Evolutionary conservation across 1,139 yeast genomes (phyloP).

Genomic region (Debaryomyces psychrophilus): DNA sequence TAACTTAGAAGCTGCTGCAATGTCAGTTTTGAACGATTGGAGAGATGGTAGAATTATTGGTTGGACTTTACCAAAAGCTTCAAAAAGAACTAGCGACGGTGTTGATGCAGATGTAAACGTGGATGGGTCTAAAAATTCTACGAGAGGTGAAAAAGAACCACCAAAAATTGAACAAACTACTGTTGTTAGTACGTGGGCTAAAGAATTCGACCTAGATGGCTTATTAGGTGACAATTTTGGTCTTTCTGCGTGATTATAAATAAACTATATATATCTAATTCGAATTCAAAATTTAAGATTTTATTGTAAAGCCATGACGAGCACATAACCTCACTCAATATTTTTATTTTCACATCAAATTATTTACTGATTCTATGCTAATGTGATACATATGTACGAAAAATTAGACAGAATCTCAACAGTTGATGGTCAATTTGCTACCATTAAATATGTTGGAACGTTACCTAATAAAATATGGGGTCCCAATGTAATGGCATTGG

Average conservation of each 20-base stretch:
- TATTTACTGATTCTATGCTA: conserved; percentile 1
- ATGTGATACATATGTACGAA: conserved; percentile 15
- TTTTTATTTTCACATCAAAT: conserved; percentile 2
- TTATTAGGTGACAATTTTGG: conserved; percentile 54
- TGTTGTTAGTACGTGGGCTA: conserved; percentile 88
- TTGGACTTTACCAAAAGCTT: conserved; percentile 83
- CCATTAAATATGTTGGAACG: conserved; percentile 63
- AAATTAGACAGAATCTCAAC: conserved; percentile 51
- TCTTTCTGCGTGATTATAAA: conserved; percentile 15
- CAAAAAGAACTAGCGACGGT: conserved; percentile 39
- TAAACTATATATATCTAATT: conserved; percentile 1
- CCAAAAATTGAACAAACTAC: conserved; percentile 72
- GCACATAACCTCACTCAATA: background rate
- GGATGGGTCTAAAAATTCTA: conserved; percentile 45
- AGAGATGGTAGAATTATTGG: conserved; percentile 93
- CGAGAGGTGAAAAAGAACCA: conserved; percentile 51
- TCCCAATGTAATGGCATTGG: conserved; percentile 51
- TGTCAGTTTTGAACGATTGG: conserved; percentile 89
- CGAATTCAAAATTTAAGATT: background rate
- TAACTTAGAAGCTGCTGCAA: conserved; percentile 82
- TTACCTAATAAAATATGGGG: conserved; percentile 62
- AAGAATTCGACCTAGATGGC: conserved; percentile 90
- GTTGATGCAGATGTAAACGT: conserved; percentile 29
- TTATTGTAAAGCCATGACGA: background rate
- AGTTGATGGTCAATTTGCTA: conserved; percentile 55